Conservation (phyloP, 148 eudicot species). For the Cornus florida region DNA sequence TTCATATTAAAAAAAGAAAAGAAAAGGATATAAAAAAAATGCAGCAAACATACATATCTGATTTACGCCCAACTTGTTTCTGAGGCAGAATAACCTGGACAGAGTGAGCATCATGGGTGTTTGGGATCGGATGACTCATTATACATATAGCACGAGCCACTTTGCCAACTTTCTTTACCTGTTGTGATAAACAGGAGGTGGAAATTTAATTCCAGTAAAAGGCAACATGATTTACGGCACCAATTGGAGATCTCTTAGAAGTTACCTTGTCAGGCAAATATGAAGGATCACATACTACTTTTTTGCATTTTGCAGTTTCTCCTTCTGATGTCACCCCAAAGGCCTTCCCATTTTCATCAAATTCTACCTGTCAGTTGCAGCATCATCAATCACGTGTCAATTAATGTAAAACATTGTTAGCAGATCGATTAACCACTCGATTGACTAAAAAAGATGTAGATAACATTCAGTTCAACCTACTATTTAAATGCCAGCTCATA, state of each 20-base stretch:
- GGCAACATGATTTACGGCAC: neutral
- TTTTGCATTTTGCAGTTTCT: constrained; percentile 96
- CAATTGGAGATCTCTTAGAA: neutral
- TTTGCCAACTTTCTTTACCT: constrained; percentile 87
- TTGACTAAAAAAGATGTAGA: neutral
- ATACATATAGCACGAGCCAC: constrained; percentile 96
- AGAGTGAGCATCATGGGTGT: constrained; percentile 87
- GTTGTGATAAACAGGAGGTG: constrained; percentile 5
- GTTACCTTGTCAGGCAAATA: constrained; percentile 86
- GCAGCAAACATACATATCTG: constrained; percentile 74
- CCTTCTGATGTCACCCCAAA: constrained; percentile 91
- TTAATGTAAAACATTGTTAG: constrained; percentile 14
- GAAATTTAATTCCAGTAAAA: constrained; percentile 2
- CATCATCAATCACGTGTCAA: neutral
- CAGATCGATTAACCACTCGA: neutral
- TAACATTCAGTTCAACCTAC: neutral
- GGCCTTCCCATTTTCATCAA: constrained; percentile 69
- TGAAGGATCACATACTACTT: constrained; percentile 94
- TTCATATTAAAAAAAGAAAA: neutral
- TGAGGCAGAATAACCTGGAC: constrained; percentile 93
- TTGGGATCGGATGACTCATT: constrained; percentile 92
- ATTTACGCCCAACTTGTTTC: constrained; percentile 90
- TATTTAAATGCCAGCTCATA: neutral
- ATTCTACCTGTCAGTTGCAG: constrained; percentile 58
- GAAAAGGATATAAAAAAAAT: neutral